Evolutionary conservation across 2,329 filamentous ascomycete genomes (phyloP), one percentile per base, ranked within the genome.

Genomic region (Tolypocladium inflatum): DNA sequence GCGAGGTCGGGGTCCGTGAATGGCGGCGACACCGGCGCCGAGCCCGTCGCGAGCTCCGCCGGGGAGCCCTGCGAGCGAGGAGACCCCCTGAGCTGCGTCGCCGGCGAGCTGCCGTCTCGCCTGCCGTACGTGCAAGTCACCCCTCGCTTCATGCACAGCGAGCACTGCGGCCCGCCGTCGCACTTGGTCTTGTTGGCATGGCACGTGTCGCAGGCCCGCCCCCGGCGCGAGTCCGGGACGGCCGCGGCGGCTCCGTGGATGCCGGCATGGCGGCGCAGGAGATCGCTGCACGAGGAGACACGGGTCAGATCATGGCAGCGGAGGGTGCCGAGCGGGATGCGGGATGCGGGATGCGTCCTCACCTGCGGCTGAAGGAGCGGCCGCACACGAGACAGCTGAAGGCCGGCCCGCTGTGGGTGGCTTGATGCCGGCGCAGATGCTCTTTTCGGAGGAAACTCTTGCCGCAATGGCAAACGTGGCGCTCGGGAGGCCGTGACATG

Each of bases 111-210:
- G 1, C 41, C 45, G 21, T 61, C 60, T 41, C 55, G 60, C 5
- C 69, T 66, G 17, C 67, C 65, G 45, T 74, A 78, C 0, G 68
- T 71, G 59, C 76, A 78, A 19, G 62, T 60, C 21, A 75, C 68
- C 2, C 68, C 69, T 57, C 72, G 68, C 61, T 75, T 77, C 5
- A 62, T 60, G 52, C 76, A 78, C 2, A 73, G 70, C 1, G 70
- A 68, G 51, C 76, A 78, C 30, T 67, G 68, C 2, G 63, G 57
- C 15, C 73, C 71, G 2, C 76, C 76, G 58, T 75, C 71, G 55
- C 76, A 78, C 59, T 75, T 76, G 2, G 72, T 76, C 64, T 78
- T 78, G 59, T 73, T 76, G n/a, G 70, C 65, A 54, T 75, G 76
- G 35, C 76, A 78, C 8, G 72, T 67, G 60, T 76, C 69, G 54